Conservation (phyloP, 495 filamentous ascomycete species). For the Penicillium daleae region DNA sequence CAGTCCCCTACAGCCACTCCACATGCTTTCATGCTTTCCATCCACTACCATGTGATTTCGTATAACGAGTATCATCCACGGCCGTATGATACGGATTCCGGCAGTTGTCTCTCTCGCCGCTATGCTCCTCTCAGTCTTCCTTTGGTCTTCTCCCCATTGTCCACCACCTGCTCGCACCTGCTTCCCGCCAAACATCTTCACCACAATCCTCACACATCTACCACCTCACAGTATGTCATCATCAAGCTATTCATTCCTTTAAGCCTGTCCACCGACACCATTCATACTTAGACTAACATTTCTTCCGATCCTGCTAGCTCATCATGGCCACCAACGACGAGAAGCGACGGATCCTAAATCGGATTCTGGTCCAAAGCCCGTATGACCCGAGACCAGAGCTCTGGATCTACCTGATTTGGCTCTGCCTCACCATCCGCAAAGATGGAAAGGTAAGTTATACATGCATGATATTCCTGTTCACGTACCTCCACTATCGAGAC, state of each 20-base stretch:
- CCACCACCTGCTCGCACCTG: background rate
- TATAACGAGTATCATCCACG: background rate
- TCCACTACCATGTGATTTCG: background rate
- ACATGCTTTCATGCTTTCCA: background rate
- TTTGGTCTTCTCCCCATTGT: background rate
- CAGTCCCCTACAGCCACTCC: background rate
- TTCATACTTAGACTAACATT: background rate
- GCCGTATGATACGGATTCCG: background rate
- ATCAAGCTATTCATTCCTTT: background rate
- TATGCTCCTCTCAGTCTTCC: background rate
- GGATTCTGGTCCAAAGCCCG: background rate
- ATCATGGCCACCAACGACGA: background rate
- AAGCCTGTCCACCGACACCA: background rate
- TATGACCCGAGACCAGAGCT: background rate
- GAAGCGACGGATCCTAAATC: background rate
- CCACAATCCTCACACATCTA: background rate
- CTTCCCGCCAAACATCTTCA: background rate
- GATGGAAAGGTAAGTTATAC: background rate
- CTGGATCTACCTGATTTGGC: conserved; percentile 1
- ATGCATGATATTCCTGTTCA: background rate
- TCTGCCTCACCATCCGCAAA: background rate
- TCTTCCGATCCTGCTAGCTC: background rate
- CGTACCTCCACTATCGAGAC: background rate
- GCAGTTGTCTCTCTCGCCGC: background rate
- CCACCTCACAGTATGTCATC: background rate